Conservation (phyloP, 2,329 filamentous ascomycete genomes). For the Coniochaeta sp. region DNA sequence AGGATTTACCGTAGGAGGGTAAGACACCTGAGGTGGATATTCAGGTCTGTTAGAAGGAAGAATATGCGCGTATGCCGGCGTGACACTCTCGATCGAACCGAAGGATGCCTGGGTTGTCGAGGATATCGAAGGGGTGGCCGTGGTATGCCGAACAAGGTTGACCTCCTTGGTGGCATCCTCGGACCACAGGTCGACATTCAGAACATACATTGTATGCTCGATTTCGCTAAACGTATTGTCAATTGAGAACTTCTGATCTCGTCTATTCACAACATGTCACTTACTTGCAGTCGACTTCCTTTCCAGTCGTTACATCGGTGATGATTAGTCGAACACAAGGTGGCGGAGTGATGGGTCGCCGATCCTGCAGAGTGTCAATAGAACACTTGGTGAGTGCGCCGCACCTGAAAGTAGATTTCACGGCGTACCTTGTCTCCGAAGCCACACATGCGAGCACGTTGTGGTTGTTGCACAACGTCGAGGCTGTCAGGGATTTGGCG, state of each 20-base stretch:
- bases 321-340: slow-evolving; percentile 84
- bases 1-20: slow-evolving; percentile 14
- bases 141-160: slow-evolving; percentile 57
- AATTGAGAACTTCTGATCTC: slow-evolving; percentile 16
- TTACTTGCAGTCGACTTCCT: slow-evolving; percentile 79
- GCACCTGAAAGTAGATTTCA: slow-evolving; percentile 4
- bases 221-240: slow-evolving; percentile 46
- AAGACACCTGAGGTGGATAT: slow-evolving; percentile 16
- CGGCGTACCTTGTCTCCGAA: slow-evolving; percentile 86
- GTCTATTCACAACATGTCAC: slow-evolving; percentile 21
- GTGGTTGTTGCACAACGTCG: slow-evolving; percentile 81
- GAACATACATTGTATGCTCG: slow-evolving; percentile 42
- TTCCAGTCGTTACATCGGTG: slow-evolving; percentile 63
- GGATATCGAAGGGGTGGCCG: slow-evolving; percentile 68
- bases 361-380: slow-evolving; percentile 52
- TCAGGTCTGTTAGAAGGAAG: slow-evolving; percentile 30
- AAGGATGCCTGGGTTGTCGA: slow-evolving; percentile 76
- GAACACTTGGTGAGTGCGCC: not conserved
- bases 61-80: slow-evolving; percentile 25
- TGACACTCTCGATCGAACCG: slow-evolving; percentile 39
- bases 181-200: slow-evolving; percentile 62
- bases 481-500: slow-evolving; percentile 38
- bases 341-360: slow-evolving; percentile 89
- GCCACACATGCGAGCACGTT: slow-evolving; percentile 93
- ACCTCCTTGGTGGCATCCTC: slow-evolving; percentile 59